These are phyloP conservation scores for Hypoxylon fuscum DNA, from an alignment of 495 filamentous ascomycete genomes.

Conservation along the genomic window DNA sequence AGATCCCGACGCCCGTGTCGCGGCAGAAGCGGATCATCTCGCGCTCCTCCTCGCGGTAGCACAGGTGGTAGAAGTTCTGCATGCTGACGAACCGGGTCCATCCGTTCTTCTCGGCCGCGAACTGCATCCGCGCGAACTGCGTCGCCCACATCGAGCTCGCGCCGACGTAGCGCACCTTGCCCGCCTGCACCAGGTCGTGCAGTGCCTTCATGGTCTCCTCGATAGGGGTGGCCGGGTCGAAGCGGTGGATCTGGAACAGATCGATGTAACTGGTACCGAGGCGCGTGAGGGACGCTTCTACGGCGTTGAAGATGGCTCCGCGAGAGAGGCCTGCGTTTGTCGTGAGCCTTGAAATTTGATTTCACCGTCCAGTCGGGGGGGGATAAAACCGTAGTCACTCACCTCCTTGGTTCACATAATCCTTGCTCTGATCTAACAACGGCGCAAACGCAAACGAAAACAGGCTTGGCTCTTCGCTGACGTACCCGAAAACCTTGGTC, in stretches of 20 bases:
- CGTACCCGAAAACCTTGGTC: constrained; percentile 76
- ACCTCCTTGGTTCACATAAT: constrained; percentile 41
- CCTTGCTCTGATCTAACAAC: constrained; percentile 30
- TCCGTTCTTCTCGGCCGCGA: constrained; percentile 66
- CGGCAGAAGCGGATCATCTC: constrained; percentile 80
- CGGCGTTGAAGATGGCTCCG: constrained; percentile 69
- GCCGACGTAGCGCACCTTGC: constrained; percentile 72
- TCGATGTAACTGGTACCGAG: constrained; percentile 73
- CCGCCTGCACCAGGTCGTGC: constrained; percentile 67
- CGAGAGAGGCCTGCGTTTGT: constrained; percentile 57
- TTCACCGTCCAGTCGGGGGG: background rate
- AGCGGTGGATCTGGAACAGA: constrained; percentile 74
- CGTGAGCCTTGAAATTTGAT: background rate
- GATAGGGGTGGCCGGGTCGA: constrained; percentile 58
- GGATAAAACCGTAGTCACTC: background rate
- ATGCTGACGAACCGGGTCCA: constrained; percentile 81
- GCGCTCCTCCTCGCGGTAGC: constrained; percentile 79
- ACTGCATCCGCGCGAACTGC: constrained; percentile 68
- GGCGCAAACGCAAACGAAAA: constrained; percentile 34
- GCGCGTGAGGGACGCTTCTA: constrained; percentile 68
- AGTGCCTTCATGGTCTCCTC: constrained; percentile 75
- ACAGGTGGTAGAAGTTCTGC: constrained; percentile 78
- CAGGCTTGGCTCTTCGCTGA: constrained; percentile 52
- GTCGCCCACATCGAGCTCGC: constrained; percentile 65
- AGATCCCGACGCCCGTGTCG: constrained; percentile 73